Evolutionary conservation across 495 filamentous ascomycete species (phyloP), one percentile per base, ranked within the genome.

Genomic region (Xylaria palmicola): DNA sequence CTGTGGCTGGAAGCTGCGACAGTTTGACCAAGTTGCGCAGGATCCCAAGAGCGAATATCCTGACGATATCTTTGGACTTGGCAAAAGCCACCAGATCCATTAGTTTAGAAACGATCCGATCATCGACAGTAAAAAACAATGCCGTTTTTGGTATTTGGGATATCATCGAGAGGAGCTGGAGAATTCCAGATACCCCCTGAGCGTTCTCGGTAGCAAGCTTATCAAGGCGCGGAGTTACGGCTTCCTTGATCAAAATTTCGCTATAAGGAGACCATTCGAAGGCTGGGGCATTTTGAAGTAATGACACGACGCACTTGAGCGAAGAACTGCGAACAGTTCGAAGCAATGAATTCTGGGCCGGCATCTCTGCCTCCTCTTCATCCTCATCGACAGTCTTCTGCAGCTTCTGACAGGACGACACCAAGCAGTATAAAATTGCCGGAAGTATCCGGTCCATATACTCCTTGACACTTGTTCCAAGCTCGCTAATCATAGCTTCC

Each of bases 31-130:
- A 79, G 32, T 78, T 84, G 58, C 81, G 78, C 36, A 98, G 66
- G 43, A 97, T 86, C 13, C 89, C 82, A 20, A 98, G 75, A 1
- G 92, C 83, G 69, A 90, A 97, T 0, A 89, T 68, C 64, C 93
- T 93, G 62, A 98, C 93, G 56, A 92, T 88, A 62, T 96, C 92
- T 68, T 92, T 95, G 6, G 88, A 85, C 37, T 89, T 93, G 41
- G 85, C 83, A 5, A 90, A 80, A 1, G 78, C 81, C 13, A 98
- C 73, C 66, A 86, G 89, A 60, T 90, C 86, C 39, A 90, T 81
- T 41, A 97, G 72, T 64, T 85, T 87, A 7, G 76, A 77, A 27
- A 98, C 68, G 30, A 96, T 79, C 27, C 79, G 70, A 19, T 77
- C 67, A 63, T 95, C 87, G 58, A 86, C 73, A 1, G 82, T 77